Conservation (phyloP, 352 stramenopile species). For the Hyphochytrium catenoides region DNA sequence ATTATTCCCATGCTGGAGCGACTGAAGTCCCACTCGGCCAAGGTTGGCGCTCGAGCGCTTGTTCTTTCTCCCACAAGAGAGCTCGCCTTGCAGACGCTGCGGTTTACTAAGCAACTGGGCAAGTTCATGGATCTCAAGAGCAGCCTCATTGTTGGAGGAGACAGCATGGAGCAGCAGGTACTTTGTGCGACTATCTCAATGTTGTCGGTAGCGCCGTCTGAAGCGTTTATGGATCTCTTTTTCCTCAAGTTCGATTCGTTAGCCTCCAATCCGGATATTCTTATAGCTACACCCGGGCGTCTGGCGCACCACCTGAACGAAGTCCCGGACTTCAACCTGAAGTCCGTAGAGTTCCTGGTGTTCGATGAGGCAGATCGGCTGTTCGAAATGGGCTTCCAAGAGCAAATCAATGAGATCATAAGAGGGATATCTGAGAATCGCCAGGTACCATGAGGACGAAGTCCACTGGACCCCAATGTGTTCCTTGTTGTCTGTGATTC, state of each 20-base stretch:
- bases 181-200: too few relatives aligned
- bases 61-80: constrained; percentile 91
- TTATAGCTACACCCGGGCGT: constrained; percentile 80
- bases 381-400: constrained; percentile 98
- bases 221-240: too few relatives aligned
- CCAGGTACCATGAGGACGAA: constrained; percentile 15
- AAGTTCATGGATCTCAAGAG: constrained; percentile 76
- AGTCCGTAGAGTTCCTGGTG: constrained; percentile 70
- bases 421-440: constrained; percentile 58
- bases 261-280: constrained; percentile 69
- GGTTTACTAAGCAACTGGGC: constrained; percentile 58
- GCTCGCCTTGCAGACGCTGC: constrained; percentile 91
- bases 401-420: constrained; percentile 84
- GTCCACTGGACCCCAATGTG: too few relatives aligned
- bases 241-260: constrained; percentile 92
- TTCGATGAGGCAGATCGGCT: constrained; percentile 98
- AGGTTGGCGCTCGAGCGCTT: constrained; percentile 56
- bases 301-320: constrained; percentile 82
- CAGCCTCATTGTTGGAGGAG: constrained; percentile 83
- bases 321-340: constrained; percentile 77
- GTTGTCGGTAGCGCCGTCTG: too few relatives aligned
- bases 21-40: constrained; percentile 71
- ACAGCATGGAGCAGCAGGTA: constrained; percentile 94
- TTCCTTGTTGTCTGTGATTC: too few relatives aligned
- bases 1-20: constrained; percentile 93